Base-by-base conservation (phyloP, 176 grass and related monocot species). In the Raddia guianensis region DNA sequence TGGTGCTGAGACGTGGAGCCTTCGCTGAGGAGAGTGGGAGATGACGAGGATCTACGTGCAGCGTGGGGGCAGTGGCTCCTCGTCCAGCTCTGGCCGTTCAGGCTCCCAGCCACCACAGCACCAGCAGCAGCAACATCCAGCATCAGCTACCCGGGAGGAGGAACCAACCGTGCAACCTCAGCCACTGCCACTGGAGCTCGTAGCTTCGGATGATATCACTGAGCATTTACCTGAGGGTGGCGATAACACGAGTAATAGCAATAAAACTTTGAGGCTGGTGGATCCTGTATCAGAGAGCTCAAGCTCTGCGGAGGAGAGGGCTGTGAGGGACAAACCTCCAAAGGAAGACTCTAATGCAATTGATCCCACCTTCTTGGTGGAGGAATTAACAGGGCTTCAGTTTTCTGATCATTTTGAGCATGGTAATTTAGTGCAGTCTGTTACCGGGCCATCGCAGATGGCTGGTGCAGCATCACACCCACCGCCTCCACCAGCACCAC, bases 11-110 rank as follows among this genome's bases (percentile, higher is more conserved):
- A 77, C 51, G 79, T 53, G 68, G 61, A 59, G n/a, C 49, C 34
- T 71, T 63, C 34, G 47, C 79, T 55, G 35, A 64, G 43, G 79
- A 76, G 46, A 74, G 77, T 66, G 80, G 78, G 81, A 82, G 81
- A 99, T 99, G 97, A 99, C 97, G 87, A 90, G 91, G 84, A 99
- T 99, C 75, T 93, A 90, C 69, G 91, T 99, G 79, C 87, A 92
- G 85, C 93, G 97, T 47, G 97, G 97, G 60, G 73, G 89, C 7
- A 80, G 72, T 18, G 87, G 89, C 55, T 93, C 97, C 76, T 96
- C 97, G 68, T 99, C 97, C 57, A 93, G 81, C 75, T 80, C 88
- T 14, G 68, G 77, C 6, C 93, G 97, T 8, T 81, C 84, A 18
- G 78, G 82, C 35, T 78, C 93, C 6, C 81, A 87, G 66, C 64